These are phyloP conservation scores for Podaxis pistillaris DNA, from an alignment of 768 basidiomycete genomes.

Conservation along the genomic window DNA sequence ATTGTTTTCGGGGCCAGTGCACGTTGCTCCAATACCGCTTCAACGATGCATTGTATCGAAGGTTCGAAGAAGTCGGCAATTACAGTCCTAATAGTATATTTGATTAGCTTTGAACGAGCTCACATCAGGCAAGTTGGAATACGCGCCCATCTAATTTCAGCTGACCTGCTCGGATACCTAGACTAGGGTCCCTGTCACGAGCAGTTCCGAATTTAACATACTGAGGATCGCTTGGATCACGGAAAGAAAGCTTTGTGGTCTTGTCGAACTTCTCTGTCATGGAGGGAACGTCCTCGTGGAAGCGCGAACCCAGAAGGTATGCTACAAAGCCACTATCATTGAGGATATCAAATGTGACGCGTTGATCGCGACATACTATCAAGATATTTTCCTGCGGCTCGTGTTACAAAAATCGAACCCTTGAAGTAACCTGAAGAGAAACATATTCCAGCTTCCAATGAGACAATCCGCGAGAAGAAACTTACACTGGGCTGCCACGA, in stretches of 20 bases:
- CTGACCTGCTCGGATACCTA: slow-evolving; percentile 21
- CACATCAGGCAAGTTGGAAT: not conserved
- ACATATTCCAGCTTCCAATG: not conserved
- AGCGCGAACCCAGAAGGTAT: slow-evolving; percentile 15
- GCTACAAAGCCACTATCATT: slow-evolving; percentile 1
- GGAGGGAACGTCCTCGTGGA: slow-evolving; percentile 18
- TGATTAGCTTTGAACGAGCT: not conserved
- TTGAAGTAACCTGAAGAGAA: slow-evolving; percentile 35
- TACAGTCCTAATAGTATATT: slow-evolving; percentile 9
- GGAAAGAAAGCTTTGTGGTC: slow-evolving; percentile 22
- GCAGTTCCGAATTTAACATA: slow-evolving; percentile 22
- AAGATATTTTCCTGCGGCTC: slow-evolving; percentile 34
- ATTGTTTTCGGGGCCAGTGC: slow-evolving; percentile 13
- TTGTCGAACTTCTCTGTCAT: slow-evolving; percentile 23
- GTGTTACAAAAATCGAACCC: slow-evolving; percentile 45
- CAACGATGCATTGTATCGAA: slow-evolving; percentile 20
- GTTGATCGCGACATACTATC: slow-evolving; percentile 24
- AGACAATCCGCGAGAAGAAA: not conserved
- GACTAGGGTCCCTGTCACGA: slow-evolving; percentile 18
- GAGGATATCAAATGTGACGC: too few species aligned
- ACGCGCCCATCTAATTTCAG: slow-evolving; percentile 21
- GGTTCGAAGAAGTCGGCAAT: slow-evolving; percentile 23
- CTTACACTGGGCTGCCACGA: slow-evolving; percentile 38
- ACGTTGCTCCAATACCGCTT: slow-evolving; percentile 18
- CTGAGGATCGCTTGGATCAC: slow-evolving; percentile 19